phyloP scores from a whole-genome alignment of 1,284 basidiomycete species.

The Cutaneotrichosporon cyanovorans region DNA sequence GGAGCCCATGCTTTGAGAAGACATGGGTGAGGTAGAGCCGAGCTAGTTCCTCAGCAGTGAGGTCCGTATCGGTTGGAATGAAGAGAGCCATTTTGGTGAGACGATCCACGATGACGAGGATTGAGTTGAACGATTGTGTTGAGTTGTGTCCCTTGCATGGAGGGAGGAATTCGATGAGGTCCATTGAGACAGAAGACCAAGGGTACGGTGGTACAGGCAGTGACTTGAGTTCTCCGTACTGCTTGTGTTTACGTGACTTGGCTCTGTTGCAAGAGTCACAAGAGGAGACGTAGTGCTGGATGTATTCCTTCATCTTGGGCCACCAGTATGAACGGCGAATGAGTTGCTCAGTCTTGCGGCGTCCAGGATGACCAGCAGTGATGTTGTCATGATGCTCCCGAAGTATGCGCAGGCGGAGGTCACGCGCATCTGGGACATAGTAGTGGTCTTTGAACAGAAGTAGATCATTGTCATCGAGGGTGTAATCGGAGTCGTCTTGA shows the following conservation, averaged over 20 bases:
- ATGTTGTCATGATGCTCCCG: constrained; percentile 22
- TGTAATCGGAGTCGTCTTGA: no score
- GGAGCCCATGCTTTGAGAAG: background rate
- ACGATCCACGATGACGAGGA: constrained; percentile 47
- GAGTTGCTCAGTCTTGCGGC: constrained; percentile 37
- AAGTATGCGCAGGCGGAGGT: constrained; percentile 14
- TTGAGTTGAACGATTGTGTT: constrained; percentile 41
- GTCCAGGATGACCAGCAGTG: constrained; percentile 48
- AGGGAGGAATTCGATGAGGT: constrained; percentile 50
- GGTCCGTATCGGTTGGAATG: constrained; percentile 26
- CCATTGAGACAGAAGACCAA: constrained; percentile 44
- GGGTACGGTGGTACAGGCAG: constrained; percentile 40
- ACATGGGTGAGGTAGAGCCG: background rate
- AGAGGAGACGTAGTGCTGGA: constrained; percentile 24
- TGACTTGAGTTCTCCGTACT: constrained; percentile 43
- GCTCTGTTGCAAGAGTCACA: constrained; percentile 48
- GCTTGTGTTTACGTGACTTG: constrained; percentile 35
- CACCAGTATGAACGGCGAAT: constrained; percentile 29
- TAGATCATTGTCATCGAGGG: background rate
- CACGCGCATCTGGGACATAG: constrained; percentile 7
- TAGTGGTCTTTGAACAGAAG: background rate
- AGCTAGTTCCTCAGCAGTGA: background rate
- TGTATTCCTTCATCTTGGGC: constrained; percentile 17
- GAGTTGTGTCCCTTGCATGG: constrained; percentile 11
- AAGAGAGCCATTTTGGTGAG: constrained; percentile 48